phyloP scores from a whole-genome alignment of 768 basidiomycete genomes.

The Mycena sanguinolenta region DNA sequence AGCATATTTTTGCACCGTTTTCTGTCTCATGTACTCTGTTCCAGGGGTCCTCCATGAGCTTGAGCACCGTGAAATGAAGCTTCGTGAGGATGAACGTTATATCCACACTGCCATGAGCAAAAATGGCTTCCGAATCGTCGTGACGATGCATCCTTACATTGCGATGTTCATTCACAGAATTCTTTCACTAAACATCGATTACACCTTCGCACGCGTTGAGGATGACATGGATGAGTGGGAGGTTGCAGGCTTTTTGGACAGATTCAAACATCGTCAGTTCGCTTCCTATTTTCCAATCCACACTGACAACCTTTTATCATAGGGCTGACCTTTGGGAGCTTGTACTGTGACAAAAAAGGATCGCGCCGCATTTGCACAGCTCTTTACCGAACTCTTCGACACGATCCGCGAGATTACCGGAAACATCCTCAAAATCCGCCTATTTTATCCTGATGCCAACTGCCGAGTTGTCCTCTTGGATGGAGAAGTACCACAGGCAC shows the following conservation, averaged over 20 bases:
- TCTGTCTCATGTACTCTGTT: too few species aligned
- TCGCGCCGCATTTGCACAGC: constrained; percentile 25
- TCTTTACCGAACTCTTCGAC: constrained; percentile 32
- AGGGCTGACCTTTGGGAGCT: neutral
- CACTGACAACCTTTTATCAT: constrained; percentile 21
- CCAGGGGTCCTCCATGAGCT: too few species aligned
- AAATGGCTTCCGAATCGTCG: constrained; percentile 9
- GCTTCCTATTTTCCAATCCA: constrained; percentile 6
- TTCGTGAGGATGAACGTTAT: too few species aligned
- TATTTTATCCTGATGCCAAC: constrained; percentile 34
- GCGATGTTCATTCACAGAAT: constrained; percentile 31
- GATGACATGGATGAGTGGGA: constrained; percentile 43
- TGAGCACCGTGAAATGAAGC: neutral
- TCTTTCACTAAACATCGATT: constrained; percentile 34
- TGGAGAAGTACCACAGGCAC: constrained; percentile 21
- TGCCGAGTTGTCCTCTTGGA: constrained; percentile 23
- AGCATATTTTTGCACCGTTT: too few species aligned
- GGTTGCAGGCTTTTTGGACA: constrained; percentile 30
- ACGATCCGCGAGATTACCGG: constrained; percentile 30
- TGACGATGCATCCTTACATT: constrained; percentile 26
- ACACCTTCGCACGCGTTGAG: constrained; percentile 40
- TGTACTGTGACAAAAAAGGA: neutral
- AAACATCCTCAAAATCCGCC: constrained; percentile 25
- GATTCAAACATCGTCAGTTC: constrained; percentile 6
- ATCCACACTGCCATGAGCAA: constrained; percentile 23